Conservation (phyloP, 257 asterid species). For the Capsicum chinense region DNA sequence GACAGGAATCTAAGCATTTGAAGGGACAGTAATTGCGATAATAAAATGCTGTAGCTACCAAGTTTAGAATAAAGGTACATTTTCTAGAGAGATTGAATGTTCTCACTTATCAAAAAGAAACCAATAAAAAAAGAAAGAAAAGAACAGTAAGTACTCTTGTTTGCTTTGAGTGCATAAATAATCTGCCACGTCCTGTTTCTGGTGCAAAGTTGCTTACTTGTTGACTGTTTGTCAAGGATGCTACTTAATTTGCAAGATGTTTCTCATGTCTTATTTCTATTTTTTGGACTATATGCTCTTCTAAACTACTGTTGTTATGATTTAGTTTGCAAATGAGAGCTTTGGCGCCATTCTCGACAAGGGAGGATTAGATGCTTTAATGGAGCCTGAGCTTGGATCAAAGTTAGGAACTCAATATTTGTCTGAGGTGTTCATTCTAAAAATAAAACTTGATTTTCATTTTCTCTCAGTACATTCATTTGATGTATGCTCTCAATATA, state of each 20-base stretch:
- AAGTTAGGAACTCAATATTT: conserved; percentile 71
- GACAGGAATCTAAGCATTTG: background rate
- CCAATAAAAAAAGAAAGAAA: background rate
- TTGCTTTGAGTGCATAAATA: background rate
- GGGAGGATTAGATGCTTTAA: conserved; percentile 99
- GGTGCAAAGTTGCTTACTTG: background rate
- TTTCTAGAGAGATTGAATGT: background rate
- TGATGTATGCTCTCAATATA: conserved; percentile 1
- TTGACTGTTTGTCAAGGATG: background rate
- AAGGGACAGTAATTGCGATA: background rate
- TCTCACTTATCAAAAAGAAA: background rate
- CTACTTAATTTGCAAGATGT: conserved; percentile 7
- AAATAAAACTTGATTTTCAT: conserved; percentile 33
- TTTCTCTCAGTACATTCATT: background rate
- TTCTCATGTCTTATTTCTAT: background rate
- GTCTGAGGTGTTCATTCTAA: conserved; percentile 62
- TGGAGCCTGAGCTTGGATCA: conserved; percentile 93
- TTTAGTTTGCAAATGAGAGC: conserved; percentile 69
- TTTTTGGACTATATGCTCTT: conserved; percentile 6
- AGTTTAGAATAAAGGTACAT: background rate
- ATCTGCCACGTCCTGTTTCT: background rate
- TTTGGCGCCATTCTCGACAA: conserved; percentile 80
- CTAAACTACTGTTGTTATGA: conserved; percentile 29
- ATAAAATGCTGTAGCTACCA: background rate
- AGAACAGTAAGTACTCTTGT: background rate